Evolutionary conservation across 345 rosid species (phyloP), one percentile per base, ranked within the genome.

Genomic region (Cardiospermum halicacabum): DNA sequence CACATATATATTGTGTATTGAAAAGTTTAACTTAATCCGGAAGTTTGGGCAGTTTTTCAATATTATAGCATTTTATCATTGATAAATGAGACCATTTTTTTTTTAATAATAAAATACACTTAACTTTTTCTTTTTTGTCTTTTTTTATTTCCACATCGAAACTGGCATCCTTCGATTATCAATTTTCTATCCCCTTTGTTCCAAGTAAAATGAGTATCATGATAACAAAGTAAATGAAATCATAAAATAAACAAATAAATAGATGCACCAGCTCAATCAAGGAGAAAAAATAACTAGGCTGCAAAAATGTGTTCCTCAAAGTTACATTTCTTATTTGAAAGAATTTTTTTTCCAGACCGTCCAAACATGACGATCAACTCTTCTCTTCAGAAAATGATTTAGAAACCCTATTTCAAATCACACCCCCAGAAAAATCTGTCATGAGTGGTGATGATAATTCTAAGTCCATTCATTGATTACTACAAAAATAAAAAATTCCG

Each of bases 381-480:
- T 36, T 64, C 65, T 39, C 16, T 37, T 61, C 60, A 61, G 60
- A 43, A 36, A 43, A 36, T 49, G 47, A 15, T 50, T 62, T 45
- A 21, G 31, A 28, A 18, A 31, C 53, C 74, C 60, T 43, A 58
- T 61, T 68, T 53, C 63, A 43, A 57, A n/a, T 43, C 50, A 48
- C 64, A 50, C 55, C 58, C 69, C 57, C 43, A 53, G 45, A 45
- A 64, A 47, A 36, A 25, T 43, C 18, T 13, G 3, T 11, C 18
- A 56, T 47, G 53, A 57, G 58, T 57, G 22, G 45, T 22, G 12
- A 57, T 22, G 15, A 22, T 45, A 3, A 6, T 11, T 60, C 43
- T 60, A n/a, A n/a, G n/a, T n/a, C 53, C 74, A 82, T 82, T 75
- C 70, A 69, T 42, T 47, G 49, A 59, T 71, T 56, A 36, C 25